Base-by-base conservation (phyloP, 164 flowering plant genomes). In the Magnolia changhungtana region DNA sequence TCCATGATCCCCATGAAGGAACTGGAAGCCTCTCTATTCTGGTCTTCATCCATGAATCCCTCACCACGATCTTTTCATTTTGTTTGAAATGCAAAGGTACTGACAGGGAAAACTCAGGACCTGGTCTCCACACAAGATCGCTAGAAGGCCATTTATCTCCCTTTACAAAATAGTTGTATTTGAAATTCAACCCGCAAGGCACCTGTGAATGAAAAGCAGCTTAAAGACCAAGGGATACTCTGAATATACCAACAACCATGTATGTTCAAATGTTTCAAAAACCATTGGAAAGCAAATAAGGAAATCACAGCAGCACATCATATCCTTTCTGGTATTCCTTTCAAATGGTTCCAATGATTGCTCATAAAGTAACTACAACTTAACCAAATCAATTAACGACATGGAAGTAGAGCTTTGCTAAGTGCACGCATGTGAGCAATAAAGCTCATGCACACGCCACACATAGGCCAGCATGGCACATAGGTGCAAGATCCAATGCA, bases 111-210 rank as follows among this genome's bases (percentile, higher is more conserved):
- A 82, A 85, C 45, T 87, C 86, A 72, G 92, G 91, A 49, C 93
- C 92, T 69, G 89, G 84, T 83, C 90, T 88, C 94, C 94, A 91
- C 50, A 80, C 66, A 67, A 88, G 72, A 80, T 87, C 90, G 84
- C 61, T 61, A 69, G 90, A 83, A 81, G 88, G 76, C 85, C 82
- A 74, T 68, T 83, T 66, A 79, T 84, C 89, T 81, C 78, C 87
- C 78, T 79, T 89, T 21, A 85, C 79, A 77, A 89, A 92, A 85
- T 86, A 90, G 76, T 86, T 90, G 81, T 86, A 92, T 83, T 83
- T 87, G 77, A 89, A 83, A 82, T 78, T 88, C 52, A 77, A 72
- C 63, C 88, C 90, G 78, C 75, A 77, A 77, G 86, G 86, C 69
- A 90, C 82, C 97, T 93, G 89, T 75, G 71, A 71, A 63, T 31